phyloP scores from a whole-genome alignment of 2,329 filamentous ascomycete genomes.

The Aspergillus fischeri region DNA sequence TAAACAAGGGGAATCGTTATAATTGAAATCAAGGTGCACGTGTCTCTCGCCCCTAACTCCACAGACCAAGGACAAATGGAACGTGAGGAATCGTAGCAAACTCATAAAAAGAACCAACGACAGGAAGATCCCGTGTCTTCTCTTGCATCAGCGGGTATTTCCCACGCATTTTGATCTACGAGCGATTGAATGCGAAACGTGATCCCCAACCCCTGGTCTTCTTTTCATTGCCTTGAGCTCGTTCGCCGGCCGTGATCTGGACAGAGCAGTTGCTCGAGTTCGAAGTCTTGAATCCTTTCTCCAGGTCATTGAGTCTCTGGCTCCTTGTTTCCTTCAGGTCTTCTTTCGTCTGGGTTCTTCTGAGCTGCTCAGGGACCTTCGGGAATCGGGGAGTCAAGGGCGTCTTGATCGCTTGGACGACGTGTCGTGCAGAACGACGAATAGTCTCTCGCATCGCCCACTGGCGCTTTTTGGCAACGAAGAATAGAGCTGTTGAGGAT shows the following conservation, averaged over 20 bases:
- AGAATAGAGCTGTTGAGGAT: conserved; percentile 14
- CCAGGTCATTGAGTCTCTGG: conserved; percentile 4
- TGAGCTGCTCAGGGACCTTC: background rate
- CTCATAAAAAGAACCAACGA: background rate
- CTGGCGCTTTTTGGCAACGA: conserved; percentile 17
- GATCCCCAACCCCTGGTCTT: conserved; percentile 10
- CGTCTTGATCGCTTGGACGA: conserved; percentile 13
- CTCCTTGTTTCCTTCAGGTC: background rate
- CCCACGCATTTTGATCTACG: background rate
- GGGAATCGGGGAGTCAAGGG: conserved; percentile 15
- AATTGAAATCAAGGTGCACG: too few relatives aligned
- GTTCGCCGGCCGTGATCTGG: background rate
- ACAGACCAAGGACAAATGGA: background rate
- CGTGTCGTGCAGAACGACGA: conserved; percentile 11
- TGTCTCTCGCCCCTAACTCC: too few relatives aligned
- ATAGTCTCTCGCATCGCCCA: conserved; percentile 17
- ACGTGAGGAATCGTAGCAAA: background rate
- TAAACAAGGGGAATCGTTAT: too few relatives aligned
- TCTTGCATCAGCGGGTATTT: background rate
- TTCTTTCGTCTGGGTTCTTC: background rate
- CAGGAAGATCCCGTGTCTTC: background rate
- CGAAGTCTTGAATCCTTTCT: conserved; percentile 4
- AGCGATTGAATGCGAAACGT: conserved; percentile 10
- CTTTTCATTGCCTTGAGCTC: background rate
- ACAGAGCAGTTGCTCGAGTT: background rate